Base-by-base conservation (phyloP, 495 filamentous ascomycete genomes). In the Copromyces sp. region DNA sequence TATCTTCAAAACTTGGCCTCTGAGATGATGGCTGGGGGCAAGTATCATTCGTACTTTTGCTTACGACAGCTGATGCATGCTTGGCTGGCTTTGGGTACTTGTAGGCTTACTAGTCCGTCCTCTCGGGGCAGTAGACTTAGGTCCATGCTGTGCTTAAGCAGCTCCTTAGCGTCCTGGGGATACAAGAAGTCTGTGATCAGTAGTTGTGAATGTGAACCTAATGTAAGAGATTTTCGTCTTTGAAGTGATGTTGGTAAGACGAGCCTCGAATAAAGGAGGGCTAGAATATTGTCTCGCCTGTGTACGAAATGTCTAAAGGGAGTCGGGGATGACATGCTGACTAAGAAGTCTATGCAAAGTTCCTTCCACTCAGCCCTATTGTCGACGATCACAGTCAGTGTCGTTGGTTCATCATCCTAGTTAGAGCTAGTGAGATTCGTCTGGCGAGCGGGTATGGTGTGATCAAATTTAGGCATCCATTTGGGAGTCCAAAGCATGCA, bases 21-120 rank as follows among this genome's bases (percentile, higher is more conserved):
- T 65, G 24, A 11, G 12, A 61, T 35, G 53, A 17, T 65, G 29
- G 14, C 16, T 65, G 53, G 9, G 24, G 32, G 14, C 11, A 14
- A 35, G 53, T 35, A 37, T 35, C 29, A 35, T 16, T 65, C 72
- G 35, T 70, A 75, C 76, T 87, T 87, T 77, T 85, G 85, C 70
- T 83, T 83, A 3, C 76, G 74, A 61, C 78, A 79, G 68, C 70
- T 73, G 20, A 73, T 69, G 70, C 78, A 79, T 6, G 77, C 77
- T 61, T 79, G 77, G 39, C 29, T 69, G 37, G 77, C 77, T 59
- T 74, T 78, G 68, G 74, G 29, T 17, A 40, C 8, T 37, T 20
- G 24, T 32, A 65, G 20, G 42, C 44, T 35, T 12, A 45, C 24
- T 29, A 20, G 32, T 39, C 32, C 29, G 38, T 29, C 42, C 61